Evolutionary conservation across 345 rosid genomes (phyloP).

Genomic region (Brassica juncea): DNA sequence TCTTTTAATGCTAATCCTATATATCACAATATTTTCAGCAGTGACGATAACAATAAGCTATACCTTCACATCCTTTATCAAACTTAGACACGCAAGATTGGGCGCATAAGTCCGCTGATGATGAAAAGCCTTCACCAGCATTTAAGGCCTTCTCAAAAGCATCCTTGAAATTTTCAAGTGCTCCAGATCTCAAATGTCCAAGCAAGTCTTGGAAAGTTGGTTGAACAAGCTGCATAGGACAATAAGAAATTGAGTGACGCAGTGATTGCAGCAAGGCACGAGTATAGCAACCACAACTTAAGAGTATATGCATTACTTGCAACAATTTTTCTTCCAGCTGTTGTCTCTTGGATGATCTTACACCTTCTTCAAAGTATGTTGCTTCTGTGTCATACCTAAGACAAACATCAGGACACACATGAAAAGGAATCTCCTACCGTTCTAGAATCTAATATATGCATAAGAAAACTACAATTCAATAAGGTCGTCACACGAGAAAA

Average conservation of each 20-base stretch:
- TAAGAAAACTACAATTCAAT: neutral
- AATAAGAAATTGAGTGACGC: conserved; percentile 22
- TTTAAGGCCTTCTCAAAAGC: conserved; percentile 76
- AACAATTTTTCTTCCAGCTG: conserved; percentile 89
- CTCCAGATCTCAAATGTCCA: conserved; percentile 72
- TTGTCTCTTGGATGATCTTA: conserved; percentile 77
- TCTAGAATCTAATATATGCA: conserved; percentile 12
- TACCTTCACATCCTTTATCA: conserved; percentile 82
- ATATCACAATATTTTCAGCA: conserved; percentile 2
- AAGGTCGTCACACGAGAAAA: neutral
- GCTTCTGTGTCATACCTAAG: conserved; percentile 86
- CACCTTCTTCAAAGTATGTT: conserved; percentile 87
- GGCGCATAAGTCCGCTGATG: conserved; percentile 57
- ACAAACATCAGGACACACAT: conserved; percentile 18
- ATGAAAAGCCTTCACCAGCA: conserved; percentile 80
- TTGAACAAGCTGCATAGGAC: conserved; percentile 70
- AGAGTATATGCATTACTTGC: conserved; percentile 57
- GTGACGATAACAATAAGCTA: conserved; percentile 5
- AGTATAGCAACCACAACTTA: conserved; percentile 16
- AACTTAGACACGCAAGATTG: conserved; percentile 54
- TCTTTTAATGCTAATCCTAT: neutral
- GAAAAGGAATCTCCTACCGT: conserved; percentile 19
- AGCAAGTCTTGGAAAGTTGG: conserved; percentile 79
- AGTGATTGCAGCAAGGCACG: conserved; percentile 12
- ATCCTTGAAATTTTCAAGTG: conserved; percentile 70